Evolutionary conservation across 2,329 filamentous ascomycete species (phyloP).

Genomic region (Amauroascus niger): DNA sequence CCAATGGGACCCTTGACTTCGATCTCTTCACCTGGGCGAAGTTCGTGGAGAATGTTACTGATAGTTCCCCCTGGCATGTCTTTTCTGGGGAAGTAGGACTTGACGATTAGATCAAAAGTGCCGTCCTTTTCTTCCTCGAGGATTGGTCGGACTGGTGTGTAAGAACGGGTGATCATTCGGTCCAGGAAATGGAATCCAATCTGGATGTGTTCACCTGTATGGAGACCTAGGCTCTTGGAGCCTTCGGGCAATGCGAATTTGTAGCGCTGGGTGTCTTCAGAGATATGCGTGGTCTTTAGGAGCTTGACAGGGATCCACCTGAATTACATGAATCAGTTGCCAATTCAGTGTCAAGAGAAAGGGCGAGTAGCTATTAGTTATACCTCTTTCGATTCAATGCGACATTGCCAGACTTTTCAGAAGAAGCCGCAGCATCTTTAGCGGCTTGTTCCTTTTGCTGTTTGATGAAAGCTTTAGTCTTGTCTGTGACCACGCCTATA

Average conservation of each 20-base stretch:
- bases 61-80: slow-evolving; percentile 46
- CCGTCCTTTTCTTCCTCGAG: slow-evolving; percentile 30
- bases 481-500: slow-evolving; percentile 43
- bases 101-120: slow-evolving; percentile 43
- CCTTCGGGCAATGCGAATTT: slow-evolving; percentile 39
- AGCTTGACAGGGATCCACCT: slow-evolving; percentile 42
- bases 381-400: slow-evolving; percentile 31
- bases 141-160: slow-evolving; percentile 42
- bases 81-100: slow-evolving; percentile 44
- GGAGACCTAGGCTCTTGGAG: slow-evolving; percentile 38
- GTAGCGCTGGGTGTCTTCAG: slow-evolving; percentile 39
- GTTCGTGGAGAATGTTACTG: slow-evolving; percentile 45
- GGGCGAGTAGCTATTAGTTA: neutral
- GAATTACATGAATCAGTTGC: neutral
- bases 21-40: slow-evolving; percentile 41
- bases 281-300: slow-evolving; percentile 31
- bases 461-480: slow-evolving; percentile 41
- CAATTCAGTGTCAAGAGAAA: neutral
- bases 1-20: slow-evolving; percentile 46
- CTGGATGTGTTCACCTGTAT: slow-evolving; percentile 46
- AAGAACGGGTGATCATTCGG: slow-evolving; percentile 43
- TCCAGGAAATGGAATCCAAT: slow-evolving; percentile 46
- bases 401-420: slow-evolving; percentile 24
- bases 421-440: slow-evolving; percentile 28
- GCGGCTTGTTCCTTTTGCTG: slow-evolving; percentile 35